Conservation (phyloP, 2,329 filamentous ascomycete genomes). For the Phaeomoniella chlamydospora region DNA sequence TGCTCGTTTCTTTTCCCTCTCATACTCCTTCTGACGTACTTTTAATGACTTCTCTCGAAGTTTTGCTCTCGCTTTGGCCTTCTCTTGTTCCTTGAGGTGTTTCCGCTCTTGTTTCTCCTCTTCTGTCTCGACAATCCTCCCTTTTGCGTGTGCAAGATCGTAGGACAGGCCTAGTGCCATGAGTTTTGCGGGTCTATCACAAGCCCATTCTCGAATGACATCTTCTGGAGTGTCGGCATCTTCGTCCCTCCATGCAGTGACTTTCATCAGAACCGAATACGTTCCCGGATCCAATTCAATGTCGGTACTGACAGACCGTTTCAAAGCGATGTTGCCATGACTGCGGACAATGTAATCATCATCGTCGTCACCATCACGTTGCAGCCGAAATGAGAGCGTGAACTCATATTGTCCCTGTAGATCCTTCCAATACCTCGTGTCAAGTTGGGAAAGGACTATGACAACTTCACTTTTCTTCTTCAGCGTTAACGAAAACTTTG, state of each 20-base stretch:
- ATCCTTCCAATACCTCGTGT: conserved; percentile 45
- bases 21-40: conserved; percentile 24
- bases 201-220: neutral
- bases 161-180: conserved; percentile 31
- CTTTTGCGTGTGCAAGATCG: conserved; percentile 31
- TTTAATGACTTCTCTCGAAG: conserved; percentile 21
- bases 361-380: conserved; percentile 32
- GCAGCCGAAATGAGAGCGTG: conserved; percentile 40
- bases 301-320: conserved; percentile 62
- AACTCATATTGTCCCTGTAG: conserved; percentile 43
- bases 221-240: conserved; percentile 40
- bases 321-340: conserved; percentile 46
- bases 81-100: conserved; percentile 20
- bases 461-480: conserved; percentile 38
- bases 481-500: conserved; percentile 42
- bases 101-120: conserved; percentile 19
- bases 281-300: conserved; percentile 58
- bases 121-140: conserved; percentile 17
- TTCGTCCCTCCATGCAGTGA: conserved; percentile 47
- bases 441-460: conserved; percentile 45
- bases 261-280: conserved; percentile 62
- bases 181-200: conserved; percentile 37
- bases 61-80: conserved; percentile 18
- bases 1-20: conserved; percentile 20
- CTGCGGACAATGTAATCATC: conserved; percentile 45